A percentile compares a stretch with the other conserved stretches of the same genome.
Conservation (phyloP, 495 filamentous ascomycete species). For the Aspergillus affinis region DNA sequence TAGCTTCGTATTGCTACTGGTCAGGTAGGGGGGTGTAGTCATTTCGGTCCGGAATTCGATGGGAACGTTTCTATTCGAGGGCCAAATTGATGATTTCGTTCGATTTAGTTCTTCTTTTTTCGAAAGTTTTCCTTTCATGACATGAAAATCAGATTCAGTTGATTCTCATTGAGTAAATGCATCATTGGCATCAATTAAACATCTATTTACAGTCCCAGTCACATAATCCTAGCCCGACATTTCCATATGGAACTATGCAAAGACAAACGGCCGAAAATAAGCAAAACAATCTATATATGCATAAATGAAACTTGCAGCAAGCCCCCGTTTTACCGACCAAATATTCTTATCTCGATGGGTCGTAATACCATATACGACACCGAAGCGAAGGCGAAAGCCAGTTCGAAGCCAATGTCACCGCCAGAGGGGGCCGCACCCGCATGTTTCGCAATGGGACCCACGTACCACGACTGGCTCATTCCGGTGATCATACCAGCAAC, state of each 20-base stretch:
- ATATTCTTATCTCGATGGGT: slow-evolving; percentile 35
- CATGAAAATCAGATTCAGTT: no score
- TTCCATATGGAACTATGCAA: not conserved
- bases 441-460: slow-evolving; percentile 66
- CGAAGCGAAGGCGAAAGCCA: slow-evolving; percentile 50
- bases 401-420: slow-evolving; percentile 76
- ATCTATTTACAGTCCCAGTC: not conserved
- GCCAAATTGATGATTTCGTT: not conserved
- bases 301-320: slow-evolving; percentile 8
- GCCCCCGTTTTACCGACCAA: slow-evolving; percentile 31
- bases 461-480: slow-evolving; percentile 76
- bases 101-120: no score
- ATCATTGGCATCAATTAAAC: not conserved
- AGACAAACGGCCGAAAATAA: not conserved
- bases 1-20: no score
- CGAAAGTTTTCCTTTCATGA: no score
- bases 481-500: slow-evolving; percentile 72
- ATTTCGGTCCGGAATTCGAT: no score
- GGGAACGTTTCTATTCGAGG: no score
- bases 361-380: slow-evolving; percentile 33
- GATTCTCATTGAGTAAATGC: not conserved
- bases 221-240: not conserved
- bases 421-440: slow-evolving; percentile 57
- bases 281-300: slow-evolving; percentile 11
- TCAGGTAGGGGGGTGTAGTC: no score